Base-by-base conservation (phyloP, 2,329 filamentous ascomycete genomes). In the Pseudocercospora cruenta region DNA sequence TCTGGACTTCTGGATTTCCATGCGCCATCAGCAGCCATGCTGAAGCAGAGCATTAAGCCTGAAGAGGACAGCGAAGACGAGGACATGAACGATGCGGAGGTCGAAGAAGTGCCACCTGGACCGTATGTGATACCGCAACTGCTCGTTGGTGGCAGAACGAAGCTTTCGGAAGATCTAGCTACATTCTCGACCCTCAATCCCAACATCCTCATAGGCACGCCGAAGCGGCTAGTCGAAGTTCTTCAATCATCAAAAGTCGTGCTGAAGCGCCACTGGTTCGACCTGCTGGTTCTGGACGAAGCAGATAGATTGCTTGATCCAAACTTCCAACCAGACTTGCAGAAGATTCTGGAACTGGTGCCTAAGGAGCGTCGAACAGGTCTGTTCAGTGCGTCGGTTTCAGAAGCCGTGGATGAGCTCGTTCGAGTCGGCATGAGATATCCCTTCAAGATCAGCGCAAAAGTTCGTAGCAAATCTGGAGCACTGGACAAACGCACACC, bases 311-410 rank as follows among this genome's bases (percentile, higher is more conserved):
- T 99, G 26, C 84, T 99, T 10, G 95, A 99, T 79, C 85, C 98
- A 22, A 95, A 96, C 5, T 98, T 99, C 80, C 95, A 96, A 78
- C 90, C 92, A 63, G 93, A 97, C 71, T 80, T 99, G 28, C 92
- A 95, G 72, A 91, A 88, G 63, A 97, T 98, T 47, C 82, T 99
- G 22, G 87, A 88, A 0, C 87, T 91, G 16, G 81, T 99, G 5
- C 95, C 95, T 0, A 99, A 99, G 76, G 95, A 99, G 78, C 86
- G 95, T 60, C 87, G 95, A 58, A 99, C 95, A 0, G 95, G 95
- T 0, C 82, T 99, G 0, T 99, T 98, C 80, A 97, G 93, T 75
- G 95, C 95, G 12, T 96, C 91, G 74, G 91, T 99, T n/a, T 95
- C 91, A 73, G 95, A 98, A 76, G 95, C 95, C 1, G 92, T 99